phyloP scores from a whole-genome alignment of 1,284 basidiomycete genomes.

The Cutaneotrichosporon cyanovorans region DNA sequence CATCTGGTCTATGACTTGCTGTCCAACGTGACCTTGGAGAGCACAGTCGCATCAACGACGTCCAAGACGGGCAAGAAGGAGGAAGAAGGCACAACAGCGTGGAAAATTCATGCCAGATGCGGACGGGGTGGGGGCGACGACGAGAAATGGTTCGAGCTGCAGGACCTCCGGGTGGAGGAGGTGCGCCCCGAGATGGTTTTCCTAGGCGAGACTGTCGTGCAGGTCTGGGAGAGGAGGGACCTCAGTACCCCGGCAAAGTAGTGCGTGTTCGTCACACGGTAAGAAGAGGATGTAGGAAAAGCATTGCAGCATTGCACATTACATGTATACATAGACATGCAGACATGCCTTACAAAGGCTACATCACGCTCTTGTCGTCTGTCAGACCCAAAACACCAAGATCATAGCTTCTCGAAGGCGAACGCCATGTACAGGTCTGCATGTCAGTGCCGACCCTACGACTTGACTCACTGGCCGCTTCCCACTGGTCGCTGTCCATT shows the following conservation, averaged over 20 bases:
- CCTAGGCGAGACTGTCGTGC: constrained; percentile 88
- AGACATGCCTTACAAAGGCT: background rate
- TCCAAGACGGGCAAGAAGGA: constrained; percentile 20
- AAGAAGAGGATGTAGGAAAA: background rate
- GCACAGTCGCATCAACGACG: constrained; percentile 70
- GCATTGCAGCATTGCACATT: background rate
- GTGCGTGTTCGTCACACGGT: background rate
- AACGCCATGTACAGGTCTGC: constrained; percentile 77
- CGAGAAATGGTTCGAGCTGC: constrained; percentile 94
- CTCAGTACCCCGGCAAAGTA: constrained; percentile 21
- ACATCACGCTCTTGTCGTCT: too few species aligned
- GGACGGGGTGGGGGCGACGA: constrained; percentile 65
- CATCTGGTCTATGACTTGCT: constrained; percentile 84
- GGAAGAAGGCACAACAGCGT: constrained; percentile 46
- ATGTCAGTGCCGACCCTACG: constrained; percentile 7
- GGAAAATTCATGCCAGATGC: constrained; percentile 83
- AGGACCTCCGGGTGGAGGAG: constrained; percentile 93
- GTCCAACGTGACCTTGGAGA: constrained; percentile 91
- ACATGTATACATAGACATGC: background rate
- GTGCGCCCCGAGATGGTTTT: constrained; percentile 96
- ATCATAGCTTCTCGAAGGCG: constrained; percentile 62
- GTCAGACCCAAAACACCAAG: background rate
- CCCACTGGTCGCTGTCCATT: constrained; percentile 91
- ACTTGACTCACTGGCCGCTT: constrained; percentile 75
- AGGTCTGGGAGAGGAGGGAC: constrained; percentile 53